Conservation (phyloP, 1,139 yeast species). For the Geotrichum carabidarum region DNA sequence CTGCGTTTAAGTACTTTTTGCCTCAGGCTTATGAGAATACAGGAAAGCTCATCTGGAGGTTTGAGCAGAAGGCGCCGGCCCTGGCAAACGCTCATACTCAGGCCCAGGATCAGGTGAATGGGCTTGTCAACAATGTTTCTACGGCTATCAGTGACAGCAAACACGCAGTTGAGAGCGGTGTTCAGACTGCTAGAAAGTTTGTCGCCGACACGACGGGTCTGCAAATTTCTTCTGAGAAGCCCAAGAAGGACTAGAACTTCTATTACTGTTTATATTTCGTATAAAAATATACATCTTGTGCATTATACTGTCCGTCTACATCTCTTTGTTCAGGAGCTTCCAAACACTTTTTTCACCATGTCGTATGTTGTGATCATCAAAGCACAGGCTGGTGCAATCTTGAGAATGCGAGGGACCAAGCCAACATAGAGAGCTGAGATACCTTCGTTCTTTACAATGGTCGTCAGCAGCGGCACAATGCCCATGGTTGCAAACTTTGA, state of each 20-base stretch:
- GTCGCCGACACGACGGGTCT: slow-evolving; percentile 60
- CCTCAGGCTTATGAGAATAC: slow-evolving; percentile 75
- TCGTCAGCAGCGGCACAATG: slow-evolving; percentile 62
- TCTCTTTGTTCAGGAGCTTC: not conserved
- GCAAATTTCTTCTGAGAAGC: slow-evolving; percentile 14
- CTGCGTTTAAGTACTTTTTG: slow-evolving; percentile 66
- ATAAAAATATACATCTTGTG: not conserved
- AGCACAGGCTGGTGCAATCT: slow-evolving; percentile 96
- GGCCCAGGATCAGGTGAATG: slow-evolving; percentile 46
- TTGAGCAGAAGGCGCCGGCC: slow-evolving; percentile 64
- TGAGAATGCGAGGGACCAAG: slow-evolving; percentile 73
- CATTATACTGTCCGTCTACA: not conserved
- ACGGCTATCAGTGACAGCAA: slow-evolving; percentile 38
- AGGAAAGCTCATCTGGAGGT: slow-evolving; percentile 53
- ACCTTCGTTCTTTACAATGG: slow-evolving; percentile 70
- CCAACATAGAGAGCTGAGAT: slow-evolving; percentile 78
- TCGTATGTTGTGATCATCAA: slow-evolving; percentile 96
- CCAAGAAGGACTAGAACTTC: slow-evolving; percentile 11
- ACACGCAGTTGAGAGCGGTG: slow-evolving; percentile 38
- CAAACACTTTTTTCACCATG: slow-evolving; percentile 63
- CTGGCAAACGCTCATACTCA: slow-evolving; percentile 61
- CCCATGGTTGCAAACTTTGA: slow-evolving; percentile 32
- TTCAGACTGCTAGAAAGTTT: slow-evolving; percentile 45
- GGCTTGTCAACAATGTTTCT: slow-evolving; percentile 45
- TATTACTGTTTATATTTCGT: not conserved